These are phyloP conservation scores for Corylus americana DNA, from an alignment of 306 rosid species.

Conservation along the genomic window DNA sequence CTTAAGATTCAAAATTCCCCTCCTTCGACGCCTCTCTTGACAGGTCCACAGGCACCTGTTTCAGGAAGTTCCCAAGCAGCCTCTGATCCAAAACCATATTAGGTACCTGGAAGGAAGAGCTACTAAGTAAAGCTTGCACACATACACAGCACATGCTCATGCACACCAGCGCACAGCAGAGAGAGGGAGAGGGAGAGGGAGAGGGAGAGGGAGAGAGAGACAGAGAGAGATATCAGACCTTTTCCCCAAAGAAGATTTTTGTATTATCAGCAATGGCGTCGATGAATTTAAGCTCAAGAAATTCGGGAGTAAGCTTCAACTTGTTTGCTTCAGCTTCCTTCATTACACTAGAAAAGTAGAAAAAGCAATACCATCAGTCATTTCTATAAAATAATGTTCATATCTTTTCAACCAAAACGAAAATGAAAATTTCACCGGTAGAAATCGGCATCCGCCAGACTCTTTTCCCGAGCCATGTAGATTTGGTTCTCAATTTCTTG, in stretches of 20 bases:
- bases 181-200: slow-evolving; percentile 10
- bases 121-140: slow-evolving; percentile 24
- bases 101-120: slow-evolving; percentile 61
- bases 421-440: slow-evolving; percentile 54
- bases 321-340: slow-evolving; percentile 92
- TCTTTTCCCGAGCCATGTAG: slow-evolving; percentile 75
- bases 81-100: slow-evolving; percentile 84
- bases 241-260: slow-evolving; percentile 93
- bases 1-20: slow-evolving; percentile 27
- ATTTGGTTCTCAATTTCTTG: slow-evolving; percentile 80
- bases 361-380: slow-evolving; percentile 12
- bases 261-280: slow-evolving; percentile 84
- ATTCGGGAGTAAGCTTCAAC: slow-evolving; percentile 90
- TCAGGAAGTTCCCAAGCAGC: slow-evolving; percentile 75
- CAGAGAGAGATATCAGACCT: slow-evolving; percentile 46
- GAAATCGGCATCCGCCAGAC: slow-evolving; percentile 81
- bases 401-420: background rate
- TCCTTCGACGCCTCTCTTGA: slow-evolving; percentile 9
- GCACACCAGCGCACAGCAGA: background rate
- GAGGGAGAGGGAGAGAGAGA: too few species aligned
- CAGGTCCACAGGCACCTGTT: slow-evolving; percentile 37
- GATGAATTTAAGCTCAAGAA: slow-evolving; percentile 81
- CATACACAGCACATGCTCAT: background rate
- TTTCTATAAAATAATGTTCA: background rate
- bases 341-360: slow-evolving; percentile 44